Base-by-base conservation (phyloP, 257 asterid species). In the Solanum chilense region DNA sequence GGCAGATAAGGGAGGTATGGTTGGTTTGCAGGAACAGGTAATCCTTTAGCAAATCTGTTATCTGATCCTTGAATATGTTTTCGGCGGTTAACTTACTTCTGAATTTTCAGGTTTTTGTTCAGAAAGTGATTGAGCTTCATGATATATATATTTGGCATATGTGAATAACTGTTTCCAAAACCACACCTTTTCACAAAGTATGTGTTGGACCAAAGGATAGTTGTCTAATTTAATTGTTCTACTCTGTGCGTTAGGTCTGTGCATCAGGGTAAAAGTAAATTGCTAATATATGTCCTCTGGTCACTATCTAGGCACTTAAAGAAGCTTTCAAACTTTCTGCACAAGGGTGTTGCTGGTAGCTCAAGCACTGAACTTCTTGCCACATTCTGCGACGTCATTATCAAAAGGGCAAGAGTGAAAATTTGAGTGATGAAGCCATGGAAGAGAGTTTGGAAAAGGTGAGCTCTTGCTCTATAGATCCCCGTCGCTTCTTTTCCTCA, bases 271-370 rank as follows among this genome's bases (percentile, higher is more conserved):
- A 56, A 18, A 56, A 18, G 62, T 56, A 74, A 39, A 45, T 64
- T 39, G 15, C 66, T 86, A 75, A 47, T 25, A 85, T 71, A 29
- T 31, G 16, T 25, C n/a, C 82, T 87, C 66, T 87, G 58, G 21
- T 35, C 25, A 89, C 41, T 44, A 81, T 78, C 47, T 75, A 96
- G 99, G 99, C 99, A 89, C 98, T 97, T 70, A 95, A 95, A 89
- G 99, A 97, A 92, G 99, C 99, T 83, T 97, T 97, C 88, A 98
- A 97, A 90, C 91, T 93, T 97, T 97, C 88, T 97, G 99, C 94
- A 97, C 92, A 97, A 97, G 91, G 98, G 99, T 49, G 95, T 97
- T 88, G 96, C 98, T 89, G 99, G 99, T 88, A 96, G 96, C 90
- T 96, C 99, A 18, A 96, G 96, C 84, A 99, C 99, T 2, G 99